Base-by-base conservation (phyloP, 169 alveolate genomes). In the Theileria annulata region DNA sequence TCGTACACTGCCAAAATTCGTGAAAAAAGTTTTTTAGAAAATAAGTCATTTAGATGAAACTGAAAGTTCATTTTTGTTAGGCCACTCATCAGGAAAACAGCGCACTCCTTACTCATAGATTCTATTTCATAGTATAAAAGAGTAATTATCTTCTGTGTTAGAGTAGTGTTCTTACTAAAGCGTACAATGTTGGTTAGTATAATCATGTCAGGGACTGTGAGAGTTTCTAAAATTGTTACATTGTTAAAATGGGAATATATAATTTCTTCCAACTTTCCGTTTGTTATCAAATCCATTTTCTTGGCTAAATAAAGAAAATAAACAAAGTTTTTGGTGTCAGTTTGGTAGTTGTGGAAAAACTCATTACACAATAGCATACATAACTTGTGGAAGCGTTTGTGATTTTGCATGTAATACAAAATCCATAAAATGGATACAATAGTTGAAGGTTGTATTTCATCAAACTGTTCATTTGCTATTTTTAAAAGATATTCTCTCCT, bases 361-460 rank as follows among this genome's bases (percentile, higher is more conserved):
- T 82, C 89, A 64, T 68, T 27, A 59, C 70, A 58, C 21, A 82
- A 76, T 5, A 66, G 63, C 71, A 5, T 62, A 49, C 84, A 76
- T 13, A 82, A 63, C 49, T 33, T 42, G 69, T 47, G 70, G 15
- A 82, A 21, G 19, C 48, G 28, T 30, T 19, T 25, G 25, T 67
- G 80, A 27, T 75, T 64, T 59, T 69, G 75, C 33, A 71, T 37
- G 74, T 10, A 71, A 47, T 70, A 48, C 27, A 82, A 19, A 25
- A 35, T 47, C 62, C 86, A 71, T 25, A 82, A 42, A 33, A 82
- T 84, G 25, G 86, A 28, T 51, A 82, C 64, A 31, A 82, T 82
- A 28, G 80, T 37, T 1, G 25, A 47, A 28, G 74, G 62, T 30
- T 42, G 37, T 49, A 82, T 82, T 27, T 67, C 60, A 5, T 19